Evolutionary conservation across 257 asterid species (phyloP).

Genomic region (Przewalskia tangutica): DNA sequence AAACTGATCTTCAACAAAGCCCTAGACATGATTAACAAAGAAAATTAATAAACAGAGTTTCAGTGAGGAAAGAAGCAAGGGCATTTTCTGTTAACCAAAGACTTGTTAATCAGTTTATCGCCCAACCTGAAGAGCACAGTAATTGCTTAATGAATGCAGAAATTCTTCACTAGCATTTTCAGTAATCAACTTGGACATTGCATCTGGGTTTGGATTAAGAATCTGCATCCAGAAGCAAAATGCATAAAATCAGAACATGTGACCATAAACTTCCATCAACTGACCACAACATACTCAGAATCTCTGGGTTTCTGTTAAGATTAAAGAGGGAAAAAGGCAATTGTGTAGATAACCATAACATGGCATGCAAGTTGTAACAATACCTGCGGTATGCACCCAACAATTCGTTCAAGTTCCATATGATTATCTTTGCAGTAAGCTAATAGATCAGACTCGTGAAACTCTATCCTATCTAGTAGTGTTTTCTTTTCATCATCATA

Average conservation of each 20-base stretch:
- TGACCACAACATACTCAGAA: not conserved
- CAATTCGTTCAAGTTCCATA: slow-evolving; percentile 87
- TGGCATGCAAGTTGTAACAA: slow-evolving; percentile 3
- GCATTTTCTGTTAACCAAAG: not conserved
- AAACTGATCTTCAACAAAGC: slow-evolving; percentile 98
- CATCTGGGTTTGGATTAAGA: slow-evolving; percentile 98
- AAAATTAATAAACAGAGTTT: not conserved
- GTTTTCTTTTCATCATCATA: slow-evolving; percentile 79
- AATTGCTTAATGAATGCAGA: slow-evolving; percentile 74
- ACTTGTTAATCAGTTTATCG: not conserved
- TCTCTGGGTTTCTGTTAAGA: not conserved
- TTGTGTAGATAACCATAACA: not conserved
- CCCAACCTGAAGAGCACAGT: slow-evolving; percentile 94
- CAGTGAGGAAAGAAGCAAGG: not conserved
- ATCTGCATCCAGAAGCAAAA: slow-evolving; percentile 41
- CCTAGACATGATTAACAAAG: slow-evolving; percentile 32
- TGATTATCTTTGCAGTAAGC: slow-evolving; percentile 81
- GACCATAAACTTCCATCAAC: not conserved
- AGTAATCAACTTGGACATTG: slow-evolving; percentile 92
- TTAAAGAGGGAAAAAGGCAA: not conserved
- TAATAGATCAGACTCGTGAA: slow-evolving; percentile 88
- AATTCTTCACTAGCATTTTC: slow-evolving; percentile 98
- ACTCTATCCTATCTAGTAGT: slow-evolving; percentile 84
- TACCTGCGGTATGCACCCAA: slow-evolving; percentile 99
- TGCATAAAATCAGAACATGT: not conserved